phyloP scores from a whole-genome alignment of 148 eudicot species.

The Vaccinium myrtillus region DNA sequence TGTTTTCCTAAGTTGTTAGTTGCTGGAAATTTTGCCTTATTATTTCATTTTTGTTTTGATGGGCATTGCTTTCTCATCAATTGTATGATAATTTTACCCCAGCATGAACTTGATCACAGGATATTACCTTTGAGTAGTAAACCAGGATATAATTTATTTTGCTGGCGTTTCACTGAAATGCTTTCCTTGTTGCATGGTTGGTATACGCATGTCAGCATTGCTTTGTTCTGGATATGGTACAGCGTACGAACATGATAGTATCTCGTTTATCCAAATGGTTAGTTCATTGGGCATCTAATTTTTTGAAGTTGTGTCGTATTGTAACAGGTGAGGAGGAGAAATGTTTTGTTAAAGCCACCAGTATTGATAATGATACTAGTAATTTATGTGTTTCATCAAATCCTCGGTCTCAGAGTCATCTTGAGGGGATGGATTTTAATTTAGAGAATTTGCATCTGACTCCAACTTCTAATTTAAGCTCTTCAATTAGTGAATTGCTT shows the following conservation, averaged over 20 bases:
- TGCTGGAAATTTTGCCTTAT: background rate
- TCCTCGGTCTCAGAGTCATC: constrained; percentile 35
- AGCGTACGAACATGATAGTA: background rate
- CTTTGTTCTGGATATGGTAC: background rate
- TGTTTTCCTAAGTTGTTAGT: background rate
- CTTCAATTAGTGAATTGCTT: constrained; percentile 55
- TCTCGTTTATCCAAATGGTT: background rate
- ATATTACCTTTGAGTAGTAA: background rate
- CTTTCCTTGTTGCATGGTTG: background rate
- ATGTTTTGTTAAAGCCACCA: constrained; percentile 32
- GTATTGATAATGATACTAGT: constrained; percentile 41
- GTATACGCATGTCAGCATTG: background rate
- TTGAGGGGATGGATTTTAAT: constrained; percentile 42
- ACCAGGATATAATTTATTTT: background rate
- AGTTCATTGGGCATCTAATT: background rate
- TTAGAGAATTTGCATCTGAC: constrained; percentile 47
- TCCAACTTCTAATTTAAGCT: constrained; percentile 46
- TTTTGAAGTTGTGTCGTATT: background rate
- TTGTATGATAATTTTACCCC: background rate
- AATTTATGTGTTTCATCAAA: constrained; percentile 44
- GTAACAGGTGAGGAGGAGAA: constrained; percentile 66
- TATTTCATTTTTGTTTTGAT: background rate
- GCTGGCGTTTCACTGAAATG: background rate
- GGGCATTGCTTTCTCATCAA: background rate
- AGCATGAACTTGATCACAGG: background rate